Evolutionary conservation across 129 eudicot species (phyloP), one percentile per base, ranked within the genome.

Genomic region (Pittosporum tobira): DNA sequence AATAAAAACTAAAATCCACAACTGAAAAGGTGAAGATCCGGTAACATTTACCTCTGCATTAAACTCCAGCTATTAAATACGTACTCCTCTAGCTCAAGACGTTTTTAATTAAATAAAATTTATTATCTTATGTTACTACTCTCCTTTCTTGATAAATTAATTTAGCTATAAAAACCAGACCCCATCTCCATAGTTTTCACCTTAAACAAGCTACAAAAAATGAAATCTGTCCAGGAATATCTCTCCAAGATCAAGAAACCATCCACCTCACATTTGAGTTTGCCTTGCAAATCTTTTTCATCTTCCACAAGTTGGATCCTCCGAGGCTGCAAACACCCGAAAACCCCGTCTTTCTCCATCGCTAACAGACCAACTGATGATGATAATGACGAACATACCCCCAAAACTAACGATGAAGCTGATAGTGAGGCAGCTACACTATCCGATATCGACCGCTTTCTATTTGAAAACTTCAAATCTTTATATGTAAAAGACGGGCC

Each of bases 381-480:
- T 28, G 37, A 26, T 25, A 21, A 31, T 16, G 13, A 52, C 18
- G 16, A 52, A 28, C 19, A 52, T 23, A 27, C 16, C 2, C 10
- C 15, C 15, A 21, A 5, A 5, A 1, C 0, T 52, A 27, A 30
- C 30, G 21, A 52, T 27, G 16, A 31, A 15, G 38, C 51, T 21
- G 64, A 29, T 37, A 50, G 25, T 21, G 67, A 27, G 15, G 68
- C 77, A n/a, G 82, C 71, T 2, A 81, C 78, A 2, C 58, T 81
- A 11, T 72, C 82, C 6, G 87, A 81, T 38, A 36, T 81, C 12
- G 88, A 81, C 45, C 54, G 65, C 5, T 81, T 81, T 62, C 20
- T 81, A 14, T 40, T 62, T 27, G 81, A 81, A 70, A 81, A 77
- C 48, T 81, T 81, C 48, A 67, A 52, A 18, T 77, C 88, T 0